Base-by-base conservation (phyloP, 2,329 filamentous ascomycete genomes). In the Cercospora brassicicola region DNA sequence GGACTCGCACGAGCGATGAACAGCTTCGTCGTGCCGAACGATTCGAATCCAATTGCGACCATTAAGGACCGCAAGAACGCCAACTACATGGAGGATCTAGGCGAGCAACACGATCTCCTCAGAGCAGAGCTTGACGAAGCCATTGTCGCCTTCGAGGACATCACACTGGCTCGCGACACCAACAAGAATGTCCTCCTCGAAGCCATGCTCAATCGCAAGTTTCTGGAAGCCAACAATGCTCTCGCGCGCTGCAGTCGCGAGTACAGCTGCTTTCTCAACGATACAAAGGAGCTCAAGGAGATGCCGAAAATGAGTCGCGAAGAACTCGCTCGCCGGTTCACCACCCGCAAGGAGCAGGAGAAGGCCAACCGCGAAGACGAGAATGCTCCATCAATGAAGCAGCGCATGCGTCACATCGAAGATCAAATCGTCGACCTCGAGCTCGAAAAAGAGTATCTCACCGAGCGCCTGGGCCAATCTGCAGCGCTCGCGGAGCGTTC, bases 221-320 rank as follows among this genome's bases (percentile, higher is more conserved):
- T 64, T n/a, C 51, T 68, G n/a, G 28, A 65, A 23, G 48, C 71
- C 62, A 60, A 73, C 68, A 64, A 75, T 69, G 13, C 48, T 18
- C 63, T 68, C 13, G 31, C 68, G 1, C 65, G 59, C 45, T 30
- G 51, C 53, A 66, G 55, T 45, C 68, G 66, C 63, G 63, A 67
- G 33, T 68, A 66, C 56, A 64, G 26, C 10, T 42, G 28, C 53
- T 70, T 66, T 60, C 33, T 68, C 48, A 23, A 61, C n/a, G 65
- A 68, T 23, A 20, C 66, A 10, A 64, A 66, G 4, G 65, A 68
- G 59, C 62, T 70, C 28, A 60, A 48, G 26, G 62, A 68, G 11
- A 11, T 66, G 20, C 67, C 68, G 6, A 64, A 66, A 18, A 51
- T 67, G 36, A 55, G 45, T 53, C 65, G 68, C 18, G 48, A 42